Base-by-base conservation (phyloP, 768 basidiomycete genomes). In the Mrakia blollopis region DNA sequence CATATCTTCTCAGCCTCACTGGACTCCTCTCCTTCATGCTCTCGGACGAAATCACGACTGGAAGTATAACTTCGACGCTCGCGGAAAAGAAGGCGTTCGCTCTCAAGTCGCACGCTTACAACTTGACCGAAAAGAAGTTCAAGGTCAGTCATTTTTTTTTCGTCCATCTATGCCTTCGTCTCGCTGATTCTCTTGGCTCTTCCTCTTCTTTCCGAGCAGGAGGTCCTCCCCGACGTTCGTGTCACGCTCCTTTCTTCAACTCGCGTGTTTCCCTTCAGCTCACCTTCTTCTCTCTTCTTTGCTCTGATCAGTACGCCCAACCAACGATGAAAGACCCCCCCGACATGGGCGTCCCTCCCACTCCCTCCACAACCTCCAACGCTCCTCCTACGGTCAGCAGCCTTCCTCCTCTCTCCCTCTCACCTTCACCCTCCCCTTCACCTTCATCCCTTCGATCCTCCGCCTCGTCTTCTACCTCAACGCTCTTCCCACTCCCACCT, bases 11-110 rank as follows among this genome's bases (percentile, higher is more conserved):
- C 80, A 96, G 94, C 84, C 87, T 96, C 80, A 98, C 94, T 9
- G 97, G 97, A 28, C 87, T 98, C 28, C 85, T 96, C 68, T 93
- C 92, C 6, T 97, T 97, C 85, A 96, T 96, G 94, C 86, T 95
- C 69, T 90, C 92, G 0, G 93, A 97, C 80, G 94, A 97, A 84
- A 94, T 98, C 88, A 98, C 97, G 0, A 97, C 96, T 0, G 96
- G 96, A 14, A 93, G 92, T 0, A 89, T 95, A 41, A 92, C 88
- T 10, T 90, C 92, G 0, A 88, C 89, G 21, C 91, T 91, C 60
- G 85, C 87, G 8, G 91, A 98, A 81, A 96, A 94, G 84, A 88
- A 88, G 52, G 82, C 85, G 0, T 90, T 93, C 78, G 94, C 96
- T 0, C 84, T 86, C 8, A 87, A 89, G 72, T 93, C 91, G 81